Conservation (phyloP, 176 grass and related monocot genomes). For the Phyllostachys edulis region DNA sequence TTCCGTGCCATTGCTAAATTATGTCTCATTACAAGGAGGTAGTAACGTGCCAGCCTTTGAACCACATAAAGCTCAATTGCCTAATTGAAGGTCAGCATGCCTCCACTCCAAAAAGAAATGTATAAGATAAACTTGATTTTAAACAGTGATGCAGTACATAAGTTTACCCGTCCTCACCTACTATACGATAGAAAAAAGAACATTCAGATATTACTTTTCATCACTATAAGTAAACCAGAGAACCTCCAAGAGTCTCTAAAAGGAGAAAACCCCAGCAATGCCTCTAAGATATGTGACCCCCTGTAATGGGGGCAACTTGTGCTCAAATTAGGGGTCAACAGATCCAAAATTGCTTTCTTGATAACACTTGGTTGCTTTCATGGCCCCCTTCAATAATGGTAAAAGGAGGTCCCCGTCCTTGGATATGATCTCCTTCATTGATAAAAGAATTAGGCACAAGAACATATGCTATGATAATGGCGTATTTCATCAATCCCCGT, state of each 20-base stretch:
- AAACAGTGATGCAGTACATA: neutral
- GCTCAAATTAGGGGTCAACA: neutral
- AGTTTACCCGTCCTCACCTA: neutral
- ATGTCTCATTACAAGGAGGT: no score
- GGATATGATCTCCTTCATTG: neutral
- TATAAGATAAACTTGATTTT: neutral
- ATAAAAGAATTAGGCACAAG: slow-evolving; percentile 12
- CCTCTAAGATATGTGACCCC: neutral
- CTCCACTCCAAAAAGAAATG: neutral
- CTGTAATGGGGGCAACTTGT: neutral
- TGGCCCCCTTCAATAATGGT: slow-evolving; percentile 37
- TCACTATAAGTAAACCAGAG: neutral
- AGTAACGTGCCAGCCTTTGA: neutral
- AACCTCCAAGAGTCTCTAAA: neutral
- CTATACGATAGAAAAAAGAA: neutral
- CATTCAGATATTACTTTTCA: neutral
- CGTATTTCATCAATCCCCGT: slow-evolving; percentile 8
- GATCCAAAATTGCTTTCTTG: neutral
- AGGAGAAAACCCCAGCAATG: neutral
- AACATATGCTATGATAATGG: slow-evolving; percentile 36
- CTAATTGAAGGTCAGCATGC: neutral
- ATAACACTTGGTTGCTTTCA: neutral
- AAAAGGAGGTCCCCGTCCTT: neutral
- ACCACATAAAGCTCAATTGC: neutral
- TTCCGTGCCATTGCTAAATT: neutral